These are phyloP conservation scores for Punctularia strigosozonata DNA, from an alignment of 768 basidiomycete species.

Conservation along the genomic window DNA sequence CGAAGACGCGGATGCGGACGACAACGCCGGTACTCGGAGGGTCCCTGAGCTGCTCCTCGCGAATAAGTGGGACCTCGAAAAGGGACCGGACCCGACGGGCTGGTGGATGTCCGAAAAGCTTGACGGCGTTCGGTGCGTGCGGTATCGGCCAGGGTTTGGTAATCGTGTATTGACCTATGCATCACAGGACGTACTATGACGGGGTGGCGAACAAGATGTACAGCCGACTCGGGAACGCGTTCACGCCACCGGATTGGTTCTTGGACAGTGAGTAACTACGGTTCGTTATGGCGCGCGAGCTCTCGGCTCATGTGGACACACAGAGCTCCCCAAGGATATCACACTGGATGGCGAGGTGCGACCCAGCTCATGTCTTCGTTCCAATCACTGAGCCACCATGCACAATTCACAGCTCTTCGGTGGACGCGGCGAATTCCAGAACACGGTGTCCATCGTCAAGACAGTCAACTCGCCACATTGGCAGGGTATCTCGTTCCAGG, in stretches of 20 bases:
- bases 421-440: slow-evolving; percentile 44
- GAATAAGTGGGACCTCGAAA: slow-evolving; percentile 45
- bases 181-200: slow-evolving; percentile 36
- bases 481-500: slow-evolving; percentile 43
- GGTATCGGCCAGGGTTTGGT: not conserved
- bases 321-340: slow-evolving; percentile 41
- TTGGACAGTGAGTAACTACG: slow-evolving; percentile 33
- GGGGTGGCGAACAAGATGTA: slow-evolving; percentile 38
- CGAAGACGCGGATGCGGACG: not conserved
- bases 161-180: not conserved
- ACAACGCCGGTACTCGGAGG: slow-evolving; percentile 16
- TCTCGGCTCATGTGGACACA: not conserved
- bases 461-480: slow-evolving; percentile 45
- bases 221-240: slow-evolving; percentile 47
- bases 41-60: slow-evolving; percentile 39
- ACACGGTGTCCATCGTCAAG: slow-evolving; percentile 48
- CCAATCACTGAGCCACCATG: too few species aligned
- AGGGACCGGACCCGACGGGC: slow-evolving; percentile 39
- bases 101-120: slow-evolving; percentile 57
- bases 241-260: slow-evolving; percentile 47
- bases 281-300: not conserved
- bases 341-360: slow-evolving; percentile 41
- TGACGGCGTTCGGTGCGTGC: slow-evolving; percentile 44
- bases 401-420: slow-evolving; percentile 35
- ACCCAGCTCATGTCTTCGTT: too few species aligned